These are phyloP conservation scores for Boletus hoseneyae DNA, from an alignment of 1,284 basidiomycete genomes.

Conservation along the genomic window DNA sequence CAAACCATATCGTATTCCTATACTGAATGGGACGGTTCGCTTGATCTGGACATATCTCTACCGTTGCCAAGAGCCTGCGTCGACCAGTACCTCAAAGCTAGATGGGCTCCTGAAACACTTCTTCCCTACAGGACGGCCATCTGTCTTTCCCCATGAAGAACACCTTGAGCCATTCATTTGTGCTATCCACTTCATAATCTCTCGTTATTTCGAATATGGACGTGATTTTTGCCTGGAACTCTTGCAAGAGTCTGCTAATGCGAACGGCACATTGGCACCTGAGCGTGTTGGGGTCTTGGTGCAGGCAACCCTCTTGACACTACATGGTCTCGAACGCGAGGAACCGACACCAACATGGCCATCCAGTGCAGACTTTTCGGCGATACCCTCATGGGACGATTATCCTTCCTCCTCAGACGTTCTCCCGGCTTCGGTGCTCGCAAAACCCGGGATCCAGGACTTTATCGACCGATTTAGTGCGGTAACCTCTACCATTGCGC, in stretches of 20 bases:
- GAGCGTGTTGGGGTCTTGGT: conserved; percentile 77
- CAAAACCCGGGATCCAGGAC: conserved; percentile 72
- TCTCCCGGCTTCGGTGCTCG: conserved; percentile 49
- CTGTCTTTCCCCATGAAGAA: conserved; percentile 70
- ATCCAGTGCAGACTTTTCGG: conserved; percentile 64
- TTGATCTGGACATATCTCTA: conserved; percentile 94
- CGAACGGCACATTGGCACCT: conserved; percentile 51
- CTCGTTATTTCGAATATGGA: conserved; percentile 86
- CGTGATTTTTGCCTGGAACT: conserved; percentile 79
- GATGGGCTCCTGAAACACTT: conserved; percentile 77
- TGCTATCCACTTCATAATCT: conserved; percentile 81
- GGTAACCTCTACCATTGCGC: conserved; percentile 61
- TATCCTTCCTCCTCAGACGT: conserved; percentile 70
- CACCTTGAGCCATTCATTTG: conserved; percentile 76
- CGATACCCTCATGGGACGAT: conserved; percentile 57
- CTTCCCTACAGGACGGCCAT: conserved; percentile 71
- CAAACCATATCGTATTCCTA: conserved; percentile 65
- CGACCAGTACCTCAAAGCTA: conserved; percentile 75
- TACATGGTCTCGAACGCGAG: conserved; percentile 73
- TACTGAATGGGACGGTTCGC: conserved; percentile 82
- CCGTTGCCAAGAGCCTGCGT: conserved; percentile 83
- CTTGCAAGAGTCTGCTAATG: conserved; percentile 60
- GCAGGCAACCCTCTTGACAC: conserved; percentile 74
- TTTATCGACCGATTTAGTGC: conserved; percentile 69
- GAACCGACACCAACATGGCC: conserved; percentile 74